Conservation (phyloP, 495 filamentous ascomycete species). For the Jackrogersella multiformis region DNA sequence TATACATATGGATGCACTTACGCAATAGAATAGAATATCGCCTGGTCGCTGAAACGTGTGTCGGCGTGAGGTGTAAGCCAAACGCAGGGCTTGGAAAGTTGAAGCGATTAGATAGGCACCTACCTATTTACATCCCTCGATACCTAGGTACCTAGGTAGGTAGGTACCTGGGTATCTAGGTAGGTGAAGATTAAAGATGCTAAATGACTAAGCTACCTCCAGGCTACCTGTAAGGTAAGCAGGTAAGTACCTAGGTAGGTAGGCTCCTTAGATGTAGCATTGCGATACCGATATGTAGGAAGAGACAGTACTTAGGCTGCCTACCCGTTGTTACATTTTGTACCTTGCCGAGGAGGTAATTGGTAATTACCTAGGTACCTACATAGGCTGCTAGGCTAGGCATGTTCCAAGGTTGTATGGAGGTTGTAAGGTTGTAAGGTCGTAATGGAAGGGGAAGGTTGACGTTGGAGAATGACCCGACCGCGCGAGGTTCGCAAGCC, state of each 20-base stretch:
- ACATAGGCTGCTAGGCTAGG: slow-evolving; percentile 22
- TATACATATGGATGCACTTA: slow-evolving; percentile 1
- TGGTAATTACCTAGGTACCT: too few relatives aligned
- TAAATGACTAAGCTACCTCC: not conserved
- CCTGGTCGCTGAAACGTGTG: not conserved
- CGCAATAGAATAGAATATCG: slow-evolving; percentile 4
- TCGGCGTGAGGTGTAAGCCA: not conserved
- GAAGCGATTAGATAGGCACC: slow-evolving; percentile 2
- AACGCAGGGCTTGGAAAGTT: not conserved
- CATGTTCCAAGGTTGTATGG: too few relatives aligned
- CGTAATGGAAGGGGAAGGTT: slow-evolving; percentile 18
- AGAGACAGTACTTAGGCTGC: slow-evolving; percentile 1
- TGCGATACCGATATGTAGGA: slow-evolving; percentile 6
- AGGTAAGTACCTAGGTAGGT: too few relatives aligned
- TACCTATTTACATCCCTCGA: not conserved
- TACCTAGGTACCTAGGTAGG: too few relatives aligned
- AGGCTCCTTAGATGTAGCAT: too few relatives aligned
- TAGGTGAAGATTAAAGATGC: too few relatives aligned
- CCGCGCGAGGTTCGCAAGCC: slow-evolving; percentile 34
- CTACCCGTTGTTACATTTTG: slow-evolving; percentile 13
- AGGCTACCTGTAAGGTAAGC: too few relatives aligned
- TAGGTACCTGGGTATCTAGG: too few relatives aligned
- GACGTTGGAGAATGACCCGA: slow-evolving; percentile 36
- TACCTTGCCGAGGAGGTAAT: too few relatives aligned
- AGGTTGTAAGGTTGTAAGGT: too few relatives aligned